Percentiles rank a stretch among this genome's conserved stretches.
These are phyloP conservation scores for Leucosporidium yakuticum DNA, from an alignment of 768 basidiomycete species.

Conservation along the genomic window DNA sequence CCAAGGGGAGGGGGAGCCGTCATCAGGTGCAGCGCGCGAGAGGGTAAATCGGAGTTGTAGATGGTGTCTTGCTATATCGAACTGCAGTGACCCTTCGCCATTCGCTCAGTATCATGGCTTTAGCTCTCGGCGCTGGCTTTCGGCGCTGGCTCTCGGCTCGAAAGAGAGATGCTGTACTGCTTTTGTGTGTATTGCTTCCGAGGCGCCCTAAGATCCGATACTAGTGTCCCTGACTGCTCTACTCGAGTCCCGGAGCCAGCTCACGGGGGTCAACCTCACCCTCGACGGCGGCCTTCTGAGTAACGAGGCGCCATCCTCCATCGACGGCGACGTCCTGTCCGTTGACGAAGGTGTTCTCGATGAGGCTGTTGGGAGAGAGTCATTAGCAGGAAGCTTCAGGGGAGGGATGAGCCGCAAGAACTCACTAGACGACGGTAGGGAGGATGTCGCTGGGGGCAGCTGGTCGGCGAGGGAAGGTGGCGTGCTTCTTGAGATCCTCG, in stretches of 20 bases:
- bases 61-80: too few species aligned
- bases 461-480: slow-evolving; percentile 34
- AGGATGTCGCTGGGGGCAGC: slow-evolving; percentile 25
- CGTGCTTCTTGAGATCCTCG: slow-evolving; percentile 21
- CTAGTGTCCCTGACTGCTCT: neutral
- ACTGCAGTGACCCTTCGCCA: too few species aligned
- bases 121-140: too few species aligned
- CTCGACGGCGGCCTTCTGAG: neutral
- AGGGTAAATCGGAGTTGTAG: too few species aligned
- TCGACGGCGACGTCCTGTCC: slow-evolving; percentile 23
- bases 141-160: too few species aligned
- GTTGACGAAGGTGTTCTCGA: slow-evolving; percentile 7
- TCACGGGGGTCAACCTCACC: slow-evolving; percentile 7
- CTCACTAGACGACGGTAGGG: slow-evolving; percentile 12
- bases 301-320: slow-evolving; percentile 31
- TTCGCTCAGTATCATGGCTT: too few species aligned
- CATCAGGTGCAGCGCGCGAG: too few species aligned
- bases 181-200: too few species aligned
- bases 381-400: too few species aligned
- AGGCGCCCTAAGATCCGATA: too few species aligned
- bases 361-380: neutral
- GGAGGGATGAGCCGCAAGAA: neutral
- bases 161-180: too few species aligned
- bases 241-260: slow-evolving; percentile 41
- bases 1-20: too few species aligned